These are phyloP conservation scores for Pedinophyceae sp. DNA, from an alignment of 139 green algal species.

Conservation along the genomic window DNA sequence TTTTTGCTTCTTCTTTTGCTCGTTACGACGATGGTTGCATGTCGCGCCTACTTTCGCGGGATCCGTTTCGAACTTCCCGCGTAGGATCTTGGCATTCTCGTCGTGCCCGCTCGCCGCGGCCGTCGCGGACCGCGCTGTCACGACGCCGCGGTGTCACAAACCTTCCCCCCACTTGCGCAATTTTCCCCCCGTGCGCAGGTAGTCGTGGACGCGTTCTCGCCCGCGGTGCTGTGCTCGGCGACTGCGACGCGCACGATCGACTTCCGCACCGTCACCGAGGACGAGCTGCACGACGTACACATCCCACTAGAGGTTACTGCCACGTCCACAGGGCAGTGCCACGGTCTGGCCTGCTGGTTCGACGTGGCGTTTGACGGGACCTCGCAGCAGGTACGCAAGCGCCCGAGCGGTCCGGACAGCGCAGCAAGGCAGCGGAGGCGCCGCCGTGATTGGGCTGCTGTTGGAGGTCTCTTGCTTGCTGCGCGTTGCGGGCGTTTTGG, in stretches of 20 bases:
- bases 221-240: constrained; percentile 42
- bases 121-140: too few species aligned
- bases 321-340: constrained; percentile 27
- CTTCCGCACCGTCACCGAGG: constrained; percentile 47
- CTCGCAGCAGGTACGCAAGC: too few species aligned
- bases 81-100: too few species aligned
- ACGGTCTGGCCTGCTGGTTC: constrained; percentile 88
- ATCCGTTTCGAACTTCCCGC: too few species aligned
- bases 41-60: too few species aligned
- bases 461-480: too few species aligned
- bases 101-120: too few species aligned
- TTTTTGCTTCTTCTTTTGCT: too few species aligned
- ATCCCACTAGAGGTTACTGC: constrained; percentile 50
- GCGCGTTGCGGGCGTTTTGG: too few species aligned
- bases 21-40: too few species aligned
- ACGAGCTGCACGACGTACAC: constrained; percentile 56
- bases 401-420: background rate
- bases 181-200: constrained; percentile 43
- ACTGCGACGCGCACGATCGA: constrained; percentile 43
- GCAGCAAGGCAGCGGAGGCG: background rate
- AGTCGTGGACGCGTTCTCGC: constrained; percentile 83
- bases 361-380: constrained; percentile 78
- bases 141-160: too few species aligned
- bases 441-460: background rate
- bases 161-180: background rate